These are phyloP conservation scores for Geoglossum cookeanum DNA, from an alignment of 2,329 filamentous ascomycete species.

Conservation along the genomic window DNA sequence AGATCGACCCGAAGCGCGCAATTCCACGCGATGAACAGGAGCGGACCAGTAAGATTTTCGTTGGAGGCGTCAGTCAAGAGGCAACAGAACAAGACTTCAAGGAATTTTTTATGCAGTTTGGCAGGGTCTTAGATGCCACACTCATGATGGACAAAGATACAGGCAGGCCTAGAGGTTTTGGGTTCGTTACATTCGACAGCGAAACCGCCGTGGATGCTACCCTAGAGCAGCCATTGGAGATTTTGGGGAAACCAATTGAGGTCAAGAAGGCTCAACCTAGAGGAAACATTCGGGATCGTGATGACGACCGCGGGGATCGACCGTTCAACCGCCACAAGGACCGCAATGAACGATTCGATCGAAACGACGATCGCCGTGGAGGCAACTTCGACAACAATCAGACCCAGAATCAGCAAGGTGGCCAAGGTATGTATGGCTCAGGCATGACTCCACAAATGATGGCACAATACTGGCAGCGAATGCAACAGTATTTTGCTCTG, in stretches of 20 bases:
- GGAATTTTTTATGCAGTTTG: constrained; percentile 92
- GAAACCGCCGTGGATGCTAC: constrained; percentile 89
- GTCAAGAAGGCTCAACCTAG: constrained; percentile 95
- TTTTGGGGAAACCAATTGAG: constrained; percentile 90
- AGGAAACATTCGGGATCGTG: constrained; percentile 83
- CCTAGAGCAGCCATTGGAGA: constrained; percentile 66
- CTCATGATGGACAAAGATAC: constrained; percentile 99
- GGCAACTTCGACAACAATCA: constrained; percentile 20
- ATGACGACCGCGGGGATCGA: constrained; percentile 42
- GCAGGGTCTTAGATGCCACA: constrained; percentile 87
- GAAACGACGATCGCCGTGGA: constrained; percentile 10
- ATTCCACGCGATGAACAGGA: constrained; percentile 97
- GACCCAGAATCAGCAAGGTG: constrained; percentile 21
- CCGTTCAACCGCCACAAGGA: constrained; percentile 26
- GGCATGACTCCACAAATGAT: constrained; percentile 92
- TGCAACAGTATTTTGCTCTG: constrained; percentile 93
- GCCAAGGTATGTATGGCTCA: constrained; percentile 19
- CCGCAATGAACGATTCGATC: constrained; percentile 13
- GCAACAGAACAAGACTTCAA: constrained; percentile 92
- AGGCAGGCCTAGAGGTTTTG: constrained; percentile 86
- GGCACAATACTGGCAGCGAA: constrained; percentile 95
- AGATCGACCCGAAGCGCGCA: constrained; percentile 96
- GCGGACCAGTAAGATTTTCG: constrained; percentile 96
- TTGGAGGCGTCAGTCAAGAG: constrained; percentile 92
- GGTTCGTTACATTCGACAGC: constrained; percentile 95